A percentile compares a stretch with the other conserved stretches of the same genome.
Conservation (phyloP, 2,329 filamentous ascomycete species). For the Fusarium hainanense region DNA sequence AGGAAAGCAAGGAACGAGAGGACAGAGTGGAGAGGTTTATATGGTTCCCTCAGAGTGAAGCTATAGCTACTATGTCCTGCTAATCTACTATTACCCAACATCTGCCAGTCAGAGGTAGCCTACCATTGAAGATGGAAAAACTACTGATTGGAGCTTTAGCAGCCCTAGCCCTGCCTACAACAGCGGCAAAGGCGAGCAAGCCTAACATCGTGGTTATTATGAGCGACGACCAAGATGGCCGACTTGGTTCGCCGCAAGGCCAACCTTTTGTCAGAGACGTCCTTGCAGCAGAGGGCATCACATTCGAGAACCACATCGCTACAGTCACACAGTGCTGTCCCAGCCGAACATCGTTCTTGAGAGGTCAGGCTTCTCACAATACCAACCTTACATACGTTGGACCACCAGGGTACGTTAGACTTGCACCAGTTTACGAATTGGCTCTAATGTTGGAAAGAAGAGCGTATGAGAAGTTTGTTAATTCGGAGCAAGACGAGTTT, state of each 20-base stretch:
- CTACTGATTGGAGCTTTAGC: too few relatives aligned
- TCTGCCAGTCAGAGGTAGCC: too few relatives aligned
- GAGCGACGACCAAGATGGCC: background rate
- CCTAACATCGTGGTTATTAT: background rate
- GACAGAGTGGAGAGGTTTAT: too few relatives aligned
- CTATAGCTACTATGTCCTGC: too few relatives aligned
- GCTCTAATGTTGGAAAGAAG: background rate
- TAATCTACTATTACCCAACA: too few relatives aligned
- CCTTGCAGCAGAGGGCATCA: background rate
- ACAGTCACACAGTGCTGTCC: background rate
- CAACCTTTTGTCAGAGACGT: background rate
- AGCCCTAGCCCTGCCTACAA: too few relatives aligned
- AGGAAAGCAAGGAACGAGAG: too few relatives aligned
- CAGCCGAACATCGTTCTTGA: background rate
- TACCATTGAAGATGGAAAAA: too few relatives aligned
- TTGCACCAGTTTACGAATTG: accelerated
- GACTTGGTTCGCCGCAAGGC: background rate
- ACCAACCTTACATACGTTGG: background rate
- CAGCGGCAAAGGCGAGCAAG: background rate
- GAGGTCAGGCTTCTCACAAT: background rate
- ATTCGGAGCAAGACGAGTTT: background rate
- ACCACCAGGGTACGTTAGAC: background rate
- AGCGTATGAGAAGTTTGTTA: background rate
- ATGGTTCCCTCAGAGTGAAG: too few relatives aligned
- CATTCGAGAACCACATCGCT: background rate